phyloP scores from a whole-genome alignment of 1,284 basidiomycete genomes.

The Polyporus tsugae region DNA sequence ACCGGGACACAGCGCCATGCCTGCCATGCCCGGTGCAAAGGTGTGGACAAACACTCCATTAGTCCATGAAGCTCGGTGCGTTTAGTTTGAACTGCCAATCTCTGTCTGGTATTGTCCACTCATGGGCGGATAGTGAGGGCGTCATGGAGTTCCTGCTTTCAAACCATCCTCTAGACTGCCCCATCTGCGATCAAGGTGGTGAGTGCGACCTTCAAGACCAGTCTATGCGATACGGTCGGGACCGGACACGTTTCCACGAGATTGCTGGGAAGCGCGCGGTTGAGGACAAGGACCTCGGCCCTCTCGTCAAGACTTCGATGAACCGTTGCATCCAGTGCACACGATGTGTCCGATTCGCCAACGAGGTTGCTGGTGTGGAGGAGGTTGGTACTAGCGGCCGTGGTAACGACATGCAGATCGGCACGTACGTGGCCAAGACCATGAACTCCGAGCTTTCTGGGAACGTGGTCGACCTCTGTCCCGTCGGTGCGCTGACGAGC shows the following conservation, averaged over 20 bases:
- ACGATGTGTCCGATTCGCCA: constrained; percentile 98
- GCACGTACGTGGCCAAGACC: constrained; percentile 97
- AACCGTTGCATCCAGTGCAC: constrained; percentile 99
- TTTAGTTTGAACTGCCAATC: constrained; percentile 9
- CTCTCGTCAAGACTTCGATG: constrained; percentile 99
- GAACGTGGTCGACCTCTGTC: constrained; percentile 97
- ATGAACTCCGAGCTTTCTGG: constrained; percentile 98
- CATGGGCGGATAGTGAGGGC: constrained; percentile 72
- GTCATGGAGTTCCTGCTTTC: constrained; percentile 99
- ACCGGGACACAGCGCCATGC: constrained; percentile 80
- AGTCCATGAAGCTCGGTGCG: constrained; percentile 92
- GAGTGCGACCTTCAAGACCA: constrained; percentile 99
- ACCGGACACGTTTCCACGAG: constrained; percentile 98
- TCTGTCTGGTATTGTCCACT: constrained; percentile 12
- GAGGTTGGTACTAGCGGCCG: constrained; percentile 97
- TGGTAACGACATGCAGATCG: constrained; percentile 99
- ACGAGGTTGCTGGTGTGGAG: constrained; percentile 98
- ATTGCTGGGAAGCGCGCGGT: constrained; percentile 97
- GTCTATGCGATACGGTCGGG: constrained; percentile 98
- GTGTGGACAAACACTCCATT: constrained; percentile 96
- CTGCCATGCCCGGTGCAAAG: constrained; percentile 96
- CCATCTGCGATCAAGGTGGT: constrained; percentile 97
- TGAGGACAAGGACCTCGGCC: constrained; percentile 98
- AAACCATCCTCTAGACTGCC: constrained; percentile 98
- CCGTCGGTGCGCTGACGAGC: constrained; percentile 96